Conservation (phyloP, 805 yeast species). For the Torulaspora franciscae region DNA sequence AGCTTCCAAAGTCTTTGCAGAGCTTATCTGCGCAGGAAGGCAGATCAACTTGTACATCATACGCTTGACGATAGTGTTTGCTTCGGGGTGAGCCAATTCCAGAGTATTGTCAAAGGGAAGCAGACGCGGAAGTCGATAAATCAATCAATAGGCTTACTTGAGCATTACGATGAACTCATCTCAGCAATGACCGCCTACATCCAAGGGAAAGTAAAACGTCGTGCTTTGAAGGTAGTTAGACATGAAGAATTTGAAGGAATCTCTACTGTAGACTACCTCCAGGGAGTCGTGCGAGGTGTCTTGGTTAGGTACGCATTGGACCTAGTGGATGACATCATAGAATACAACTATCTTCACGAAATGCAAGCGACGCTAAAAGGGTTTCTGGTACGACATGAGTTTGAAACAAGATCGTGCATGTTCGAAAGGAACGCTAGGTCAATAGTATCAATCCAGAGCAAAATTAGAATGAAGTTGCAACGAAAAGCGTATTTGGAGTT, state of each 20-base stretch:
- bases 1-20: not conserved
- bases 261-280: constrained; percentile 37
- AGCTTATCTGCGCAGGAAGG: not conserved
- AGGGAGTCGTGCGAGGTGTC: constrained; percentile 60
- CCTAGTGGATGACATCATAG: constrained; percentile 48
- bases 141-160: constrained; percentile 23
- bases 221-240: constrained; percentile 2
- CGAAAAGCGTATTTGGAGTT: constrained; percentile 70
- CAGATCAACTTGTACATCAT: no score
- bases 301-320: constrained; percentile 54
- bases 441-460: constrained; percentile 69
- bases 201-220: constrained; percentile 10
- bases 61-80: not conserved
- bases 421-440: constrained; percentile 53
- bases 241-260: not conserved
- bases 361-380: constrained; percentile 60
- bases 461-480: constrained; percentile 60
- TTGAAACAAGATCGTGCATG: constrained; percentile 38
- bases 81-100: not conserved
- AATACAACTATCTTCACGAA: constrained; percentile 37
- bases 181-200: constrained; percentile 13
- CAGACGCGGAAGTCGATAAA: not conserved
- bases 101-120: constrained; percentile 3
- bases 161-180: constrained; percentile 13
- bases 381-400: constrained; percentile 36